A percentile compares a stretch with the other conserved stretches of the same genome.
Evolutionary conservation across 257 asterid species (phyloP).

Genomic region (Knoxia roxburghii): DNA sequence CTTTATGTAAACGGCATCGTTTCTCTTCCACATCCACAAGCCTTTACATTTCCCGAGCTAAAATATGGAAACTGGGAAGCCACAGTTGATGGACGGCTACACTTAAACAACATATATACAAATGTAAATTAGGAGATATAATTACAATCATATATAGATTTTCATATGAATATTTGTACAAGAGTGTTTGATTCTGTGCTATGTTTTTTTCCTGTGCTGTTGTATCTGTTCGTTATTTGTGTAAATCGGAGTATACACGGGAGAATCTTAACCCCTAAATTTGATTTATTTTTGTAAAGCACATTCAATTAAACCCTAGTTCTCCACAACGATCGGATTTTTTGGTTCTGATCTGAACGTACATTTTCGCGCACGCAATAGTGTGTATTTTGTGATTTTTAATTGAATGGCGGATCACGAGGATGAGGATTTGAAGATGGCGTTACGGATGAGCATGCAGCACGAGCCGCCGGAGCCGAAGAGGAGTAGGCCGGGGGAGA

Average conservation of each 20-base stretch:
- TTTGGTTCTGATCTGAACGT: neutral
- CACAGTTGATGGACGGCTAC: neutral
- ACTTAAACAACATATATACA: neutral
- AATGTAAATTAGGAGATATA: neutral
- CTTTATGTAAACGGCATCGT: neutral
- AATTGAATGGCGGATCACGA: slow-evolving; percentile 64
- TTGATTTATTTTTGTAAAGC: neutral
- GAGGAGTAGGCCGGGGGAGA: slow-evolving; percentile 79
- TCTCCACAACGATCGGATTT: neutral
- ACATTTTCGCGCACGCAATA: neutral
- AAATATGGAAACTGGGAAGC: neutral
- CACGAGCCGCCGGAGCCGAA: slow-evolving; percentile 88
- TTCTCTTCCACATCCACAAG: neutral
- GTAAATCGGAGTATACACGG: neutral
- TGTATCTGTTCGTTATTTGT: neutral
- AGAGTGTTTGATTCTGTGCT: too few relatives aligned
- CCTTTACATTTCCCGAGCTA: neutral
- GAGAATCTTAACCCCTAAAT: neutral
- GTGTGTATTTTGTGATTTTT: neutral
- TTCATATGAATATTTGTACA: neutral
- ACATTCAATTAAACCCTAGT: slow-evolving; percentile 8
- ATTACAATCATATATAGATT: too few relatives aligned
- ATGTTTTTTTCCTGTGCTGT: neutral
- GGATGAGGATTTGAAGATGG: slow-evolving; percentile 67
- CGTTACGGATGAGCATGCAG: slow-evolving; percentile 61